phyloP scores from a whole-genome alignment of 257 asterid genomes.

The Hygrophila difformis region DNA sequence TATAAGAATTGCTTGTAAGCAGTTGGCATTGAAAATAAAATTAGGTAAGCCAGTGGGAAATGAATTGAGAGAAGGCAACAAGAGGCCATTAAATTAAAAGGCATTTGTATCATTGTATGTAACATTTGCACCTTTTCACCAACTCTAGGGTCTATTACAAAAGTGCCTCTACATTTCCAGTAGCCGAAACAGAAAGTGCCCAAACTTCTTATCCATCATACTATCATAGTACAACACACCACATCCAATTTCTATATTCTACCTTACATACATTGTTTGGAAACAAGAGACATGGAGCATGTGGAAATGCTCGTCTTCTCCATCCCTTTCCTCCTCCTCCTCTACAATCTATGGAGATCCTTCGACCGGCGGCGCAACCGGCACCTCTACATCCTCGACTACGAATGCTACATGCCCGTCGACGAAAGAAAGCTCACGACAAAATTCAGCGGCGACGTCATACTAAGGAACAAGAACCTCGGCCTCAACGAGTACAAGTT shows the following conservation, averaged over 20 bases:
- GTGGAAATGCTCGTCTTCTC: slow-evolving; percentile 16
- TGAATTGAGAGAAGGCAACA: too few relatives aligned
- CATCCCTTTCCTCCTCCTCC: slow-evolving; percentile 29
- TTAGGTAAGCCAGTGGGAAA: too few relatives aligned
- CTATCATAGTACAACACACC: too few relatives aligned
- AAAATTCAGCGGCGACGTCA: slow-evolving; percentile 46
- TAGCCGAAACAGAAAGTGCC: too few relatives aligned
- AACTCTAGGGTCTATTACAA: too few relatives aligned
- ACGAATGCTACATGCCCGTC: slow-evolving; percentile 62
- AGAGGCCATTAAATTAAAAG: too few relatives aligned
- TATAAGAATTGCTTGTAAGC: too few relatives aligned
- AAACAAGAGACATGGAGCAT: slow-evolving; percentile 32
- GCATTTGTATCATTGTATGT: too few relatives aligned
- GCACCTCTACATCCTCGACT: slow-evolving; percentile 67
- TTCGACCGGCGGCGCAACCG: slow-evolving; percentile 28
- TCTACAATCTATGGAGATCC: slow-evolving; percentile 22
- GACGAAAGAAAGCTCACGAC: slow-evolving; percentile 56
- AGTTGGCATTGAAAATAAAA: too few relatives aligned
- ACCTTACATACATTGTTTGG: neutral
- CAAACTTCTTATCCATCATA: too few relatives aligned
- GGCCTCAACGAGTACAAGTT: slow-evolving; percentile 69
- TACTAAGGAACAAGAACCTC: slow-evolving; percentile 51
- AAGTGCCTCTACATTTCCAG: too few relatives aligned
- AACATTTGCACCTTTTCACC: too few relatives aligned
- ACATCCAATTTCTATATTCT: neutral